Conservation (phyloP, 2,329 filamentous ascomycete species). For the Chaetomium sp. region DNA sequence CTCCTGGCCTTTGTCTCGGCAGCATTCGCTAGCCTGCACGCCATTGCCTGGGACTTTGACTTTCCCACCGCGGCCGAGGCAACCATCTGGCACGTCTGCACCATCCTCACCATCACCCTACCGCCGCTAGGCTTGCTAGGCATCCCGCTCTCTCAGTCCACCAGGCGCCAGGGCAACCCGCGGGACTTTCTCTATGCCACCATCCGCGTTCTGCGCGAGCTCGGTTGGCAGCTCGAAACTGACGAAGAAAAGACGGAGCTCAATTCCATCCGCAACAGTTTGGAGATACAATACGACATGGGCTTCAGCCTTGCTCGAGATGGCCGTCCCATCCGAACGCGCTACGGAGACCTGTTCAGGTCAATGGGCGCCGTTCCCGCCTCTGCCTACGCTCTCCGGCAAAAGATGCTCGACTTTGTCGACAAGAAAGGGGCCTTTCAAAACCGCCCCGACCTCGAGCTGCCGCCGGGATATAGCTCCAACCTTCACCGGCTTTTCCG, state of each 20-base stretch:
- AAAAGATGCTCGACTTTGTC: slow-evolving; percentile 7
- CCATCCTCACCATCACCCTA: slow-evolving; percentile 8
- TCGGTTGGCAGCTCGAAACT: neutral
- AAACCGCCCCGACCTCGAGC: slow-evolving; percentile 5
- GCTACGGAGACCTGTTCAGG: neutral
- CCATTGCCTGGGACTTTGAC: slow-evolving; percentile 11
- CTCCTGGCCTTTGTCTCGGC: neutral
- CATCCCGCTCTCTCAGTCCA: slow-evolving; percentile 11
- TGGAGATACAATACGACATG: neutral
- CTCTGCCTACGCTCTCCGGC: neutral
- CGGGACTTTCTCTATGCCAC: neutral
- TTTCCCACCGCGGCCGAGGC: slow-evolving; percentile 6
- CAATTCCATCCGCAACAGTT: neutral
- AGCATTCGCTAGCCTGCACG: neutral
- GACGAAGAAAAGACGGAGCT: neutral
- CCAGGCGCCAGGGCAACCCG: neutral
- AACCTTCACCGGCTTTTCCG: slow-evolving; percentile 6
- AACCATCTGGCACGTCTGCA: slow-evolving; percentile 17
- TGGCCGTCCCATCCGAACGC: neutral
- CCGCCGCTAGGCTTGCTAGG: slow-evolving; percentile 12
- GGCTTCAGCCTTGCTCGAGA: neutral
- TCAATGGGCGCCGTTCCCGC: neutral
- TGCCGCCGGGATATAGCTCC: neutral
- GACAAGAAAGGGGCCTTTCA: slow-evolving; percentile 5
- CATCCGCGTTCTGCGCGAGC: neutral